phyloP scores from a whole-genome alignment of 208 protist genomes.

The Trypanosoma rangeli region DNA sequence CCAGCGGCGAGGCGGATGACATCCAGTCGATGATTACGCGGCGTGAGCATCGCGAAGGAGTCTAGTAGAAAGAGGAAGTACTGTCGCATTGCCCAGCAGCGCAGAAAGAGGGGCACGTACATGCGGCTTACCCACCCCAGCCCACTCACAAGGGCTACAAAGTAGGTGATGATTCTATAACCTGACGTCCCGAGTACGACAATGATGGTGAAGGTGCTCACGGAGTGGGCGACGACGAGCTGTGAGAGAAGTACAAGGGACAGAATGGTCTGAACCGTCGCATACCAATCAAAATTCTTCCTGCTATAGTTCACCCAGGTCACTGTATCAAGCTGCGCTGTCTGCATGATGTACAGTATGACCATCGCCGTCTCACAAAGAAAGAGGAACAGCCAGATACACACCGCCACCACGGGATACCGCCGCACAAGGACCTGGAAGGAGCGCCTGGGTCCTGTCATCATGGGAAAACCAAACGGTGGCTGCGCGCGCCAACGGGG shows the following conservation, averaged over 20 bases:
- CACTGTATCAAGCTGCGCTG: slow-evolving; percentile 33
- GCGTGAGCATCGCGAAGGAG: slow-evolving; percentile 60
- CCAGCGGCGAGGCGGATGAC: slow-evolving; percentile 60
- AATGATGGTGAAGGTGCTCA: slow-evolving; percentile 63
- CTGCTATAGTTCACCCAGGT: slow-evolving; percentile 62
- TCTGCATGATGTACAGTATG: slow-evolving; percentile 65
- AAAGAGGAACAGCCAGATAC: slow-evolving; percentile 79
- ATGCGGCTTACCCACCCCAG: slow-evolving; percentile 70
- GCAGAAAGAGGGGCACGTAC: slow-evolving; percentile 87
- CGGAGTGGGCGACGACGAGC: slow-evolving; percentile 83
- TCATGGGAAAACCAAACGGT: slow-evolving; percentile 58
- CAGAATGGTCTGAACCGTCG: slow-evolving; percentile 63
- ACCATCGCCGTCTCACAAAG: slow-evolving; percentile 74
- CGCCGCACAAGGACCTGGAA: slow-evolving; percentile 78
- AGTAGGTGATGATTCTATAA: slow-evolving; percentile 79
- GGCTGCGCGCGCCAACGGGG: background rate
- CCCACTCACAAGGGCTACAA: slow-evolving; percentile 41
- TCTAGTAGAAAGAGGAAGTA: slow-evolving; percentile 89
- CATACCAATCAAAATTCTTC: slow-evolving; percentile 53
- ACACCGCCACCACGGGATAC: slow-evolving; percentile 65
- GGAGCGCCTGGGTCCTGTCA: slow-evolving; percentile 71
- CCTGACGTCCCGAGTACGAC: slow-evolving; percentile 79
- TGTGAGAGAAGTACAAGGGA: slow-evolving; percentile 75
- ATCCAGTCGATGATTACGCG: slow-evolving; percentile 62
- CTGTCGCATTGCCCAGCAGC: slow-evolving; percentile 84